Evolutionary conservation across 2,329 filamentous ascomycete genomes (phyloP), one percentile per base, ranked within the genome.

Genomic region (Ophiosphaerella herpotricha): DNA sequence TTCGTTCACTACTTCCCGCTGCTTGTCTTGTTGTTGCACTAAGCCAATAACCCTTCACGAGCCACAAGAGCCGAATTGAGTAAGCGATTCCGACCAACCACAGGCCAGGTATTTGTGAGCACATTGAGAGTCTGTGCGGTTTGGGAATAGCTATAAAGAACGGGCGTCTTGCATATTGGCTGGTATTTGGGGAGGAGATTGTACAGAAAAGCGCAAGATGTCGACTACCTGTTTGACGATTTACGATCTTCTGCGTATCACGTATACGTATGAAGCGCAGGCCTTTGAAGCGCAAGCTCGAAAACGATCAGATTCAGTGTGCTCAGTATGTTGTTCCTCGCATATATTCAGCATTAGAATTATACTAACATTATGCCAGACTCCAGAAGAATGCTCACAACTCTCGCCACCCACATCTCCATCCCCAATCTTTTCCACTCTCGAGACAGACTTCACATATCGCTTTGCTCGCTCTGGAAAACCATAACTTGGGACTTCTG

Each of bases 211-310:
- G 18, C 11, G 7, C 41, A 56, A 43, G 11, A 71, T 71, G 68
- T 70, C 68, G 52, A 71, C 68, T 5, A 63, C 52, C n/a, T 61
- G 61, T 46, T 48, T 71, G 4, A 60, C 66, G 7, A 50, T 71
- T 37, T 58, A 70, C 54, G 68, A 71, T 37, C 51, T 71, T 8
- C 59, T 71, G 13, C 68, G 68, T 54, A 68, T 71, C 49, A 69
- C 68, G 16, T 69, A 69, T 43, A 64, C 60, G 1, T 71, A 71
- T 44, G 68, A 71, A 48, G 55, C 61, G n/a, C 60, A 57, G 39
- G 61, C 61, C 7, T 37, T 60, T 9, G 57, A 62, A 41, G 54
- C 52, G 31, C 54, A 58, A 41, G 55, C 56, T 13, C 46, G 61
- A 41, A 56, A 54, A 14, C 58, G 59, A 8, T 57, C 55, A 7